Base-by-base conservation (phyloP, 2,329 filamentous ascomycete species). In the Ceratocystis papillata region DNA sequence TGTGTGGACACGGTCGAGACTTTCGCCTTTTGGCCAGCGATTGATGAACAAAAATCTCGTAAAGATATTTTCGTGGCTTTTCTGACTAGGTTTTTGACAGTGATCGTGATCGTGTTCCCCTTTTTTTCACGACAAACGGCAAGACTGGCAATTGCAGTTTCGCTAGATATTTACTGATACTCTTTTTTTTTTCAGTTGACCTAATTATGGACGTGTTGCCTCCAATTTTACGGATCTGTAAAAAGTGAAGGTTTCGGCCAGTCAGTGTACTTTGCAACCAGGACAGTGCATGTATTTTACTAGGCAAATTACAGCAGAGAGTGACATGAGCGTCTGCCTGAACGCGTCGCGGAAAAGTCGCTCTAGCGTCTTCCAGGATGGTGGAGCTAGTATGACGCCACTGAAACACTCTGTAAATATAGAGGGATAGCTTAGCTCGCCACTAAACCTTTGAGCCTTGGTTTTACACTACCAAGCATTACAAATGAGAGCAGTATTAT, bases 201-300 rank as follows among this genome's bases (percentile, higher is more conserved):
- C 55, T 59, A 59, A 37, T 59, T 59, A 30, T 30, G 8, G 55
- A 8, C 28, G 25, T 30, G 25, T 59, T 30, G 55, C 28, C 55
- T 59, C 55, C 55, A 59, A 59, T 59, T 59, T 59, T 59, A 33
- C 20, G 15, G 33, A 17, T 8, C 28, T 41, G 37, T 41, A 41
- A 41, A 41, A 41, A 41, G 55, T 59, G 55, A 59, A 59, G 55
- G 55, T 59, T 59, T 59, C 30, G 30, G 12, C 28, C 17, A n/a
- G 10, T 15, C 37, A 41, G 37, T 37, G 48, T 53, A 53, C 48
- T 53, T 15, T 53, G 22, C 48, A 53, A 12, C 8, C 10, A 22
- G 48, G 10, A 53, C 48, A 22, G 55, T 37, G 28, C 28, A 59
- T 37, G 55, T 59, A 59, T 37, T 59, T n/a, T 37, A n/a, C 55